These are phyloP conservation scores for Gaeumannomyces sp. DNA, from an alignment of 2,329 filamentous ascomycete genomes.

Conservation along the genomic window DNA sequence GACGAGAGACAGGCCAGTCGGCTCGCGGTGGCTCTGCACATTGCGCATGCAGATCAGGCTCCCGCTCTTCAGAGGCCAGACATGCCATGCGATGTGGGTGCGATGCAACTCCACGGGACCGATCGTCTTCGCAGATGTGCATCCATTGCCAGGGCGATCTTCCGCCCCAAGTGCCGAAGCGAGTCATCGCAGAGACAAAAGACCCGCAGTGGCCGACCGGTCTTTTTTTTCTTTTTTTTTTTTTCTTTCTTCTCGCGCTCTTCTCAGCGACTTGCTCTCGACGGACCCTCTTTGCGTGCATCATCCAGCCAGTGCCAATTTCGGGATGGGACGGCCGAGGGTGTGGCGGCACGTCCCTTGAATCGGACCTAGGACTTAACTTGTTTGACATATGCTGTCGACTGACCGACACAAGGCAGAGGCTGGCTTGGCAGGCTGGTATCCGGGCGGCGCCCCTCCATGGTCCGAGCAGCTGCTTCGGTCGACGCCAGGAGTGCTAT, in stretches of 20 bases:
- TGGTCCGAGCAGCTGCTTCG: background rate
- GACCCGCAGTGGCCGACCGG: background rate
- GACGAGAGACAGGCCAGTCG: background rate
- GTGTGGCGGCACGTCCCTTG: background rate
- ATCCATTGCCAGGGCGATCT: background rate
- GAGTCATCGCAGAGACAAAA: background rate
- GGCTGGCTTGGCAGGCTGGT: background rate
- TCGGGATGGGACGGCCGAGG: background rate
- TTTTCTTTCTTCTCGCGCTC: background rate
- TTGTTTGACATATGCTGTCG: background rate
- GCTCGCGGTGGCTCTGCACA: background rate
- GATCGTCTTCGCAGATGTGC: background rate
- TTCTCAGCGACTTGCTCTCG: background rate
- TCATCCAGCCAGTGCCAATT: background rate
- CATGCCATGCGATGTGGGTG: background rate
- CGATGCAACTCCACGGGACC: background rate
- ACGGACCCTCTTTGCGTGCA: background rate
- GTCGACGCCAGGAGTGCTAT: background rate
- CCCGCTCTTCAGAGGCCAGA: background rate
- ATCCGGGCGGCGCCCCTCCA: background rate
- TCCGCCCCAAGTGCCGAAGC: background rate
- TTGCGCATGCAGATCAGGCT: background rate
- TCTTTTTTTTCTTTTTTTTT: background rate
- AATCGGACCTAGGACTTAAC: background rate
- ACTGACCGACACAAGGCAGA: background rate